Percentiles rank a stretch among this genome's conserved stretches.
Conservation (phyloP, 805 yeast genomes). For the Candida jianshihensis region DNA sequence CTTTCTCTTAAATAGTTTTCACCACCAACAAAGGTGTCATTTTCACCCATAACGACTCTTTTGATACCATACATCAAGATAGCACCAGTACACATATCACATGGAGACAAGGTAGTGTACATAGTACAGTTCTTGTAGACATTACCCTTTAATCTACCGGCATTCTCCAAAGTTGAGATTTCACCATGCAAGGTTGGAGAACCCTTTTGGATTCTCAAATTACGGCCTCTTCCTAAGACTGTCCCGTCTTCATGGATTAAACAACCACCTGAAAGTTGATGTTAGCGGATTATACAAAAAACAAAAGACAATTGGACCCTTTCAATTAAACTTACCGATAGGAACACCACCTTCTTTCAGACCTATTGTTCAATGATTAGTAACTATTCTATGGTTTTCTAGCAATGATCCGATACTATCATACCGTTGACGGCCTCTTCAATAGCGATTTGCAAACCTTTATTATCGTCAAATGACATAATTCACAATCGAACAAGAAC, state of each 20-base stretch:
- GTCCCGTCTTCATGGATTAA: slow-evolving; percentile 69
- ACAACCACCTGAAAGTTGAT: slow-evolving; percentile 46
- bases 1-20: slow-evolving; percentile 62
- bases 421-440: slow-evolving; percentile 62
- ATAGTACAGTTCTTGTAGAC: slow-evolving; percentile 77
- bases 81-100: slow-evolving; percentile 95
- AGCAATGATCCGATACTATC: slow-evolving; percentile 1
- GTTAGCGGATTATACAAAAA: background rate
- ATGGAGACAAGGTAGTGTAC: slow-evolving; percentile 89
- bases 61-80: slow-evolving; percentile 82
- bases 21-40: slow-evolving; percentile 74
- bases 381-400: background rate
- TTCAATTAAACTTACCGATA: slow-evolving; percentile 32
- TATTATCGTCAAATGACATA: slow-evolving; percentile 53
- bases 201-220: slow-evolving; percentile 77
- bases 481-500: too few species aligned
- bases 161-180: slow-evolving; percentile 80
- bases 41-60: slow-evolving; percentile 86
- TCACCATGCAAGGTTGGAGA: slow-evolving; percentile 91
- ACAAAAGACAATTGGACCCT: slow-evolving; percentile 22
- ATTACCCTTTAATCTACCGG: slow-evolving; percentile 80
- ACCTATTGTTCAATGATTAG: slow-evolving; percentile 29
- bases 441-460: slow-evolving; percentile 63
- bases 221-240: slow-evolving; percentile 84
- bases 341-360: slow-evolving; percentile 87